Evolutionary conservation across 2,329 filamentous ascomycete species (phyloP).

Genomic region (Gnomoniopsis smithogilvyi): DNA sequence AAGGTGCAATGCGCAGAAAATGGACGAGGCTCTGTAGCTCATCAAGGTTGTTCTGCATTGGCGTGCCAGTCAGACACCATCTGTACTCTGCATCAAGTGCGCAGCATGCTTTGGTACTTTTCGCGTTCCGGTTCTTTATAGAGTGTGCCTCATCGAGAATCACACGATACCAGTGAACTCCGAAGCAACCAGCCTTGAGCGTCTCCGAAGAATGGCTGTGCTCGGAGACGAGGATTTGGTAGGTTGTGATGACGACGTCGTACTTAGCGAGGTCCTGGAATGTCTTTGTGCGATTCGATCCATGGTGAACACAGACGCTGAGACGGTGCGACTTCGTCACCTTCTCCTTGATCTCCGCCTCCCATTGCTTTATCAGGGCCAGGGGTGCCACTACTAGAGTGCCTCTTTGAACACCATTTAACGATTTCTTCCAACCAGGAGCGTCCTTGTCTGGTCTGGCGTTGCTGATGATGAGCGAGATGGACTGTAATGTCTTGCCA

Average conservation of each 20-base stretch:
- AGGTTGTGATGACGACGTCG: constrained; percentile 96
- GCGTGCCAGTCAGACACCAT: constrained; percentile 95
- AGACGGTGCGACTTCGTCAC: constrained; percentile 67
- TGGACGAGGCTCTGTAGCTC: constrained; percentile 91
- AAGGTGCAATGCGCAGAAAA: constrained; percentile 89
- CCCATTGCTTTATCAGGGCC: constrained; percentile 96
- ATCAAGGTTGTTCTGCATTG: constrained; percentile 97
- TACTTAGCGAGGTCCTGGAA: constrained; percentile 75
- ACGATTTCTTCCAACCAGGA: constrained; percentile 64
- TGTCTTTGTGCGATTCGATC: constrained; percentile 77
- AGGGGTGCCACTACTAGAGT: constrained; percentile 92
- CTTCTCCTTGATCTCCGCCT: constrained; percentile 84
- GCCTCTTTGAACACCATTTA: constrained; percentile 66
- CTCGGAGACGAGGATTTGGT: constrained; percentile 92
- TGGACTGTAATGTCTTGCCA: constrained; percentile 93
- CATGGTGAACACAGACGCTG: constrained; percentile 87
- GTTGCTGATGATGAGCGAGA: constrained; percentile 83
- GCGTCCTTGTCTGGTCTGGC: constrained; percentile 62
- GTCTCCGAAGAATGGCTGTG: constrained; percentile 66
- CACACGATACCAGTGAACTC: constrained; percentile 89
- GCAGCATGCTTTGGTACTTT: constrained; percentile 89
- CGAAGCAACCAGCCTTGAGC: constrained; percentile 79
- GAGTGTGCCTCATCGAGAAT: constrained; percentile 96
- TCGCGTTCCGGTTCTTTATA: constrained; percentile 97
- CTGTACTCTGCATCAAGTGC: constrained; percentile 81